Evolutionary conservation across 2,329 filamentous ascomycete genomes (phyloP), one percentile per base, ranked within the genome.

Genomic region (Colletotrichum sp.): DNA sequence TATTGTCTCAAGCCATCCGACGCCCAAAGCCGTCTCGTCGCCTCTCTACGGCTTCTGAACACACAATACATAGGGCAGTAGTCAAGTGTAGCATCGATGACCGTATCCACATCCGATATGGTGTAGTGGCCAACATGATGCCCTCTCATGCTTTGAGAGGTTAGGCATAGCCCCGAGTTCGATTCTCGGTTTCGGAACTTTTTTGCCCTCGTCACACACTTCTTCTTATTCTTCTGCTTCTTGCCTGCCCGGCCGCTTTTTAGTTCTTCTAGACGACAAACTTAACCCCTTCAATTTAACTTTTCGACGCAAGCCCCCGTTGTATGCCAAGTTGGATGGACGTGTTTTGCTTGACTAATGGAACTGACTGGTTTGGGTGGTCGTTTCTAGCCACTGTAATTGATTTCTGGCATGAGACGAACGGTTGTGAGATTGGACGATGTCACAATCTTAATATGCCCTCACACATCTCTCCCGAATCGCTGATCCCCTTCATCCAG

Each of bases 51-150:
- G n/a, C 44, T 52, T 22, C 6, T 7, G 44, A 22, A 13, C 11
- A 22, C 6, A 22, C n/a, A 13, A 13, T 22, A 9, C 4, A 4
- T 52, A 13, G n/a, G 15, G 5, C 2, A 15, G 6, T 44, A n/a
- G 39, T 44, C 19, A n/a, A n/a, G 1, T 7, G 2, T 12, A 7
- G 19, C 44, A 3, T 1, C 1, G 0, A 0, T 2, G 7, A 3
- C 5, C 1, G 6, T 15, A 32, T n/a, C 9, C 12, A 44, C 12
- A 61, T 74, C 34, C 72, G 67, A 71, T 66, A 66, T 71, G 61
- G 44, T 71, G 67, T 71, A 74, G 61, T 61, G 72, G 72, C 72
- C 61, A 74, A 74, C 67, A 74, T 74, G 72, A 71, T 74, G 61
- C 72, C 67, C 72, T 71, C 67, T 74, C 72, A 71, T 13, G 0